These are phyloP conservation scores for Schizosaccharomyces versatilis DNA, from an alignment of 1,139 yeast genomes.

Conservation along the genomic window DNA sequence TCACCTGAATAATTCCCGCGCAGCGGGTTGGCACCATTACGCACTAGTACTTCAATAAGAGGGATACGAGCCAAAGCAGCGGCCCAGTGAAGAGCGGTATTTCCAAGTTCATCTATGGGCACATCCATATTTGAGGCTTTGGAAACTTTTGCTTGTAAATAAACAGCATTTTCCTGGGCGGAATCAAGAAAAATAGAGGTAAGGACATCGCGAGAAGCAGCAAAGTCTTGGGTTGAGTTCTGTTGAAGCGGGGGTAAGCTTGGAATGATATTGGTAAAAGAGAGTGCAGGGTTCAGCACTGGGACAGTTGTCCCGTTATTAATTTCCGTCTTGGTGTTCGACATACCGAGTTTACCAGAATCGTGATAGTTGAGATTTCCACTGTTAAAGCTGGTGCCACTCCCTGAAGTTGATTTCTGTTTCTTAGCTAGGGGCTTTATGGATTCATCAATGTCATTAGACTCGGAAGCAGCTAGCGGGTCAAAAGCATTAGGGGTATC, in stretches of 20 bases:
- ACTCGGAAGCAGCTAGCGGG: neutral
- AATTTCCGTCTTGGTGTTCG: too few relatives aligned
- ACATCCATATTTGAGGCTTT: conserved; percentile 42
- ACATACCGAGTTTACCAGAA: too few relatives aligned
- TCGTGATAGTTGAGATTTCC: too few relatives aligned
- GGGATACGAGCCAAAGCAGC: conserved; percentile 67
- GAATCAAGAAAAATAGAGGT: conserved; percentile 32
- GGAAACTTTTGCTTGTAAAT: conserved; percentile 2
- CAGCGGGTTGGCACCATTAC: conserved; percentile 43
- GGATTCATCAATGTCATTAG: neutral
- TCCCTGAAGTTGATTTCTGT: too few relatives aligned
- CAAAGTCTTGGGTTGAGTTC: conserved; percentile 22
- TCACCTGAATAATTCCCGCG: conserved; percentile 72
- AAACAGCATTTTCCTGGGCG: neutral
- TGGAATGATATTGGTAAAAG: neutral
- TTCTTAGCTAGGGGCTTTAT: neutral
- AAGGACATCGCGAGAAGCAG: conserved; percentile 33
- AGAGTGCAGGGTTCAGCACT: neutral
- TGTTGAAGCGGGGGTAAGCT: conserved; percentile 29
- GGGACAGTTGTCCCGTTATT: too few relatives aligned
- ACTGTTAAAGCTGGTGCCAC: too few relatives aligned
- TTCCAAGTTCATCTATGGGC: conserved; percentile 80
- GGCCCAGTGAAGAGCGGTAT: conserved; percentile 90
- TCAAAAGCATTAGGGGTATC: neutral
- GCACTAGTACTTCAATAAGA: conserved; percentile 49